These are phyloP conservation scores for Rhodotorula mucilaginosa DNA, from an alignment of 1,284 basidiomycete genomes.

Conservation along the genomic window DNA sequence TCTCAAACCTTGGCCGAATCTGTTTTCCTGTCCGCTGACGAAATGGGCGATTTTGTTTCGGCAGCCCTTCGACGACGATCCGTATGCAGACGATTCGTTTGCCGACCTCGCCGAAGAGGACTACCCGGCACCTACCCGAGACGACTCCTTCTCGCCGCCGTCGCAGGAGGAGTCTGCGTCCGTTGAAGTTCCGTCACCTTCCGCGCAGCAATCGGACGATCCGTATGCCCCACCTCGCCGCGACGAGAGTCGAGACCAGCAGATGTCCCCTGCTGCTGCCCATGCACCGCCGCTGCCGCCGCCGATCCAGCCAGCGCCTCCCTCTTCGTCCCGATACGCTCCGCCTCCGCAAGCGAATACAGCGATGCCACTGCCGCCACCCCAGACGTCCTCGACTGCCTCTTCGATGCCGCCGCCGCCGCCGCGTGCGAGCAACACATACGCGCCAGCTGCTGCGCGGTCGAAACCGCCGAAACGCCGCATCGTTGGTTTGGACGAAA, in stretches of 20 bases:
- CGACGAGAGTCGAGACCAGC: neutral
- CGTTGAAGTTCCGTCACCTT: neutral
- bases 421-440: neutral
- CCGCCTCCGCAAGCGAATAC: too few species aligned
- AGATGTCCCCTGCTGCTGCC: neutral
- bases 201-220: neutral
- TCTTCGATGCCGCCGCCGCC: neutral
- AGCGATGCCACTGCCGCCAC: too few species aligned
- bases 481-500: neutral
- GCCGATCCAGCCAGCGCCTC: too few species aligned
- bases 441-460: neutral
- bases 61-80: constrained; percentile 3
- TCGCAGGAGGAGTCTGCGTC: neutral
- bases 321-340: too few species aligned
- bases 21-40: too few species aligned
- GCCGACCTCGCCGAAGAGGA: neutral
- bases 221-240: neutral
- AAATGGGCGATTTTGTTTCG: neutral
- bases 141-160: neutral
- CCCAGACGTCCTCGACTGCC: too few species aligned
- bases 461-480: neutral
- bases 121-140: neutral
- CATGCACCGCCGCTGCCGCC: neutral
- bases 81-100: constrained; percentile 2
- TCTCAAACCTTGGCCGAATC: too few species aligned